Percentiles rank a stretch among this genome's conserved stretches.
Conservation (phyloP, 306 rosid genomes). For the Sophora flavescens region DNA sequence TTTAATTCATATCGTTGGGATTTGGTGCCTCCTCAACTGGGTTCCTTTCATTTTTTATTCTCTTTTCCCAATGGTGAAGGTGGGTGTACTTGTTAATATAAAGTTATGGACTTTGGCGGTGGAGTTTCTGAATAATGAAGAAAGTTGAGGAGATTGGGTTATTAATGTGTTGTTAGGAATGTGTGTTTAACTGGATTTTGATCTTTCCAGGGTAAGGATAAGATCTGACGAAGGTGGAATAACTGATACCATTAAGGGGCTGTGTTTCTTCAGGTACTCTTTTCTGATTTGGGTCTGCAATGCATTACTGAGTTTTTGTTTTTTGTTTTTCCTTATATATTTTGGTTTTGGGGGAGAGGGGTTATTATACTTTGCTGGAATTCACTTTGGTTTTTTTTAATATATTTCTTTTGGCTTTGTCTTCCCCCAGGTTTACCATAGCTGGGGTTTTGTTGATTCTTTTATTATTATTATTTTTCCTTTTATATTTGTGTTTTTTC, state of each 20-base stretch:
- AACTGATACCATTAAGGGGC: conserved; percentile 49
- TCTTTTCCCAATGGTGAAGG: conserved; percentile 49
- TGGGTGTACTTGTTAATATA: conserved; percentile 45
- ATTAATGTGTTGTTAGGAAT: conserved; percentile 50
- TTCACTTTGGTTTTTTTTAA: conserved; percentile 45
- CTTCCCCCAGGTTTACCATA: conserved; percentile 41
- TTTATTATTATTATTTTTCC: conserved; percentile 26
- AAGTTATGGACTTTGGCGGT: conserved; percentile 45
- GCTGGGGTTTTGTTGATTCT: conserved; percentile 43
- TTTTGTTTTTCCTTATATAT: conserved; percentile 6
- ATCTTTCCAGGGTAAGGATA: conserved; percentile 49
- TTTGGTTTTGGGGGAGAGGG: background rate
- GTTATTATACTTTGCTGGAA: conserved; percentile 45
- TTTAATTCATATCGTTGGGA: conserved; percentile 40
- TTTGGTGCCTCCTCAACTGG: conserved; percentile 41
- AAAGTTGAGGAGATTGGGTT: conserved; percentile 48
- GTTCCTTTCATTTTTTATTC: conserved; percentile 5
- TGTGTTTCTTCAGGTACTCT: conserved; percentile 64
- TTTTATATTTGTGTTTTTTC: conserved; percentile 19
- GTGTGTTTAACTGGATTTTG: conserved; percentile 40
- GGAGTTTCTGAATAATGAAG: conserved; percentile 41
- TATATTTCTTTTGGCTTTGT: conserved; percentile 46
- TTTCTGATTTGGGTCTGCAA: conserved; percentile 50
- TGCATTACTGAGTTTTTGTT: conserved; percentile 52
- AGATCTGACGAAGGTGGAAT: conserved; percentile 70